Evolutionary conservation across 805 yeast genomes (phyloP).

Genomic region (Saccharomycopsis oosterbeekiorum): DNA sequence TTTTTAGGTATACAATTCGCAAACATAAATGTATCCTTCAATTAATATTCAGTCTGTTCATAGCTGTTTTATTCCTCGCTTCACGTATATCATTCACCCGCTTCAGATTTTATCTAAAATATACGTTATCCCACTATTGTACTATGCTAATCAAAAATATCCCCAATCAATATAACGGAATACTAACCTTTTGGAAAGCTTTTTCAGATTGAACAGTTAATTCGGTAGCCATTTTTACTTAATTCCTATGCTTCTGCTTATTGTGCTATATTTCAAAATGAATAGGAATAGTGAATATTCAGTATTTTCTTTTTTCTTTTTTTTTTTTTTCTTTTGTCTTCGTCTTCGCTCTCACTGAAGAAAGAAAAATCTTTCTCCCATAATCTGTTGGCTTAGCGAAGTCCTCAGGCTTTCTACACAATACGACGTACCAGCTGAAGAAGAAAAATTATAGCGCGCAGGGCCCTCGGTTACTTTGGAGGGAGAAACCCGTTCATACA

Average conservation of each 20-base stretch:
- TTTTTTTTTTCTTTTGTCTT: not conserved
- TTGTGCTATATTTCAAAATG: not conserved
- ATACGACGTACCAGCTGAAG: not conserved
- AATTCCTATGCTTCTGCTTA: not conserved
- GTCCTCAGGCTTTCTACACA: not conserved
- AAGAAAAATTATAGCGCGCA: not conserved
- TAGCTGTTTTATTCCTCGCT: too few relatives aligned
- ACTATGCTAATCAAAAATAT: not conserved
- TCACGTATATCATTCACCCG: too few relatives aligned
- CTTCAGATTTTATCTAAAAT: not conserved
- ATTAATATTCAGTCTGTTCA: too few relatives aligned
- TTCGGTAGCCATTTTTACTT: constrained; percentile 84
- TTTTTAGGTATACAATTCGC: too few relatives aligned
- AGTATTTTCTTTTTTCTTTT: not conserved
- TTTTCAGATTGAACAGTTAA: constrained; percentile 99
- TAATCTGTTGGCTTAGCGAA: not conserved
- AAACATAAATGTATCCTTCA: too few relatives aligned
- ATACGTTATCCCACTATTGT: not conserved
- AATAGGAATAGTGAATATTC: not conserved
- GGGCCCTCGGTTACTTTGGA: not conserved
- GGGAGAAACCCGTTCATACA: too few relatives aligned
- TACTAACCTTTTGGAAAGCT: constrained; percentile 99
- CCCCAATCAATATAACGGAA: not conserved
- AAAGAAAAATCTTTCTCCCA: not conserved
- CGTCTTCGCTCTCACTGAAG: not conserved